A percentile compares a stretch with the other conserved stretches of the same genome.
phyloP scores from a whole-genome alignment of 495 filamentous ascomycete genomes.

The Aspergillus haitiensis region DNA sequence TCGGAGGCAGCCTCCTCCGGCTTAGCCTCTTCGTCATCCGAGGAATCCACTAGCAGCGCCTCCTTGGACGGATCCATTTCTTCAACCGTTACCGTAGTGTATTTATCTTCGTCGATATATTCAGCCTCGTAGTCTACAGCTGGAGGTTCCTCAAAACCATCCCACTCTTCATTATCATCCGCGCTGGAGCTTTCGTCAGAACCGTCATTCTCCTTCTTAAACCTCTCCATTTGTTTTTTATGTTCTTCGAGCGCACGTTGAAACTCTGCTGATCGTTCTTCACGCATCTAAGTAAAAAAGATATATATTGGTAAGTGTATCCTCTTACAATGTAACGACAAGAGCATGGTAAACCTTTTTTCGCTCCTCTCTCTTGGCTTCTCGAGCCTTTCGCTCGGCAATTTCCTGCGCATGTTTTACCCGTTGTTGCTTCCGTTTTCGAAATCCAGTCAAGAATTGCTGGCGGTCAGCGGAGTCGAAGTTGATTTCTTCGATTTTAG shows the following conservation, averaged over 20 bases:
- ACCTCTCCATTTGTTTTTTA: slow-evolving; percentile 56
- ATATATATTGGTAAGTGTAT: slow-evolving; percentile 17
- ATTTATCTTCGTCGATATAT: slow-evolving; percentile 94
- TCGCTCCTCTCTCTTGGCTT: slow-evolving; percentile 69
- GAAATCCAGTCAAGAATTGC: slow-evolving; percentile 92
- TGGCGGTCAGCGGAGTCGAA: slow-evolving; percentile 76
- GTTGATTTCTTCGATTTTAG: slow-evolving; percentile 70
- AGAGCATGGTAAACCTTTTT: slow-evolving; percentile 58
- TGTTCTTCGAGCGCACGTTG: slow-evolving; percentile 75
- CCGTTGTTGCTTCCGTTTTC: slow-evolving; percentile 86
- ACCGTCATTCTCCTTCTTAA: slow-evolving; percentile 53
- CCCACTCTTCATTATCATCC: slow-evolving; percentile 57
- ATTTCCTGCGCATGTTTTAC: slow-evolving; percentile 79
- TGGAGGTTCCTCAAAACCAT: slow-evolving; percentile 58
- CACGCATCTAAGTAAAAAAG: slow-evolving; percentile 60
- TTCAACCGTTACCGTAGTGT: slow-evolving; percentile 90
- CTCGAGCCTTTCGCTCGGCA: slow-evolving; percentile 67
- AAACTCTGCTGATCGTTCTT: slow-evolving; percentile 75
- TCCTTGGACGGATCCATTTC: slow-evolving; percentile 79
- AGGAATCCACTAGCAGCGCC: slow-evolving; percentile 57
- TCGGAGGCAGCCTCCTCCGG: slow-evolving; percentile 33
- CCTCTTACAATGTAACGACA: not conserved
- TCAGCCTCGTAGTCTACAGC: slow-evolving; percentile 81
- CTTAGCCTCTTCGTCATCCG: slow-evolving; percentile 42
- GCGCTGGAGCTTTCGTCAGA: slow-evolving; percentile 30